These are phyloP conservation scores for Xylariaceae sp. DNA, from an alignment of 2,329 filamentous ascomycete genomes.

Conservation along the genomic window DNA sequence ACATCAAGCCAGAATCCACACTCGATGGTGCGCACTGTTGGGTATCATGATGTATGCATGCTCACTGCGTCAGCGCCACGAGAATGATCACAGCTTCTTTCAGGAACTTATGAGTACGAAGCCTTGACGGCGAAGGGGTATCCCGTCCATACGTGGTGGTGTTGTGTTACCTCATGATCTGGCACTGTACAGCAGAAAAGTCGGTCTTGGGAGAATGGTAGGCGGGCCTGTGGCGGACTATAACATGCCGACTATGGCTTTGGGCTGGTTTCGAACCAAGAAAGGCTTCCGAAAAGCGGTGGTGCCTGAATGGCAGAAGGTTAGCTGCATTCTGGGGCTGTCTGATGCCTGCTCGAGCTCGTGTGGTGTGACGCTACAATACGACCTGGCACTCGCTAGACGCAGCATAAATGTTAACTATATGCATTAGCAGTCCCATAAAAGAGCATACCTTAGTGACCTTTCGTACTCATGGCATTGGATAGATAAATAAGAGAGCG, in stretches of 20 bases:
- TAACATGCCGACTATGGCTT: background rate
- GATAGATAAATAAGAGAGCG: no score
- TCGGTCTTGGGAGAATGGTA: constrained; percentile 8
- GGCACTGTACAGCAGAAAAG: constrained; percentile 3
- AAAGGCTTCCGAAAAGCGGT: constrained; percentile 18
- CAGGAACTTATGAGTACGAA: background rate
- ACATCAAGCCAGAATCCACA: no score
- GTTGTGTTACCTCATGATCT: constrained; percentile 6
- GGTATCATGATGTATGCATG: no score
- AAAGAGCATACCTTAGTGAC: constrained; percentile 2
- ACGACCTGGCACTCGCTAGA: constrained; percentile 12
- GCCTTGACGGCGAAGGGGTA: constrained; percentile 6
- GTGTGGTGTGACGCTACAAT: constrained; percentile 17
- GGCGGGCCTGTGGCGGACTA: constrained; percentile 8
- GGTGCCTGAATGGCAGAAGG: constrained; percentile 23
- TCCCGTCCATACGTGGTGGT: constrained; percentile 4
- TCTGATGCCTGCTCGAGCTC: constrained; percentile 17
- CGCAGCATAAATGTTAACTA: constrained; percentile 11
- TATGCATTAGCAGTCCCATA: constrained; percentile 6
- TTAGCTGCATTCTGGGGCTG: constrained; percentile 16
- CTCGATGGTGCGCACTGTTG: no score
- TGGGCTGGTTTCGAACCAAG: constrained; percentile 3
- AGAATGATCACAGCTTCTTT: no score
- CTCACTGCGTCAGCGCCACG: no score
- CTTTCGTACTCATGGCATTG: constrained; percentile 8